These are phyloP conservation scores for Chiua virens DNA, from an alignment of 768 basidiomycete genomes.

Conservation along the genomic window DNA sequence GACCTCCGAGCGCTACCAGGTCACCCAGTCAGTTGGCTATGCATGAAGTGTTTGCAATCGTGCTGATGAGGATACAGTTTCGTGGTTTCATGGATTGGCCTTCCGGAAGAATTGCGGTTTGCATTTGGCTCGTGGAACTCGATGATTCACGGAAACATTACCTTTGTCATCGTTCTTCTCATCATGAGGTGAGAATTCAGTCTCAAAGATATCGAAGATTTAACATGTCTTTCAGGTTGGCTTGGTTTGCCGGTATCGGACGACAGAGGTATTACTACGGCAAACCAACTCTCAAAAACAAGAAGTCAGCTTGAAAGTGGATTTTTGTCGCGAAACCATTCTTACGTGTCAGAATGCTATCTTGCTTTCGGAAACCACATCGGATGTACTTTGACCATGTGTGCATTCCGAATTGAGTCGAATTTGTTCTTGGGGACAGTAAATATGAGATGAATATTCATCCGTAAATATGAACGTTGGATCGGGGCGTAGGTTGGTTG, in stretches of 20 bases:
- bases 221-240: constrained; percentile 36
- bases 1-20: constrained; percentile 33
- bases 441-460: too few relatives aligned
- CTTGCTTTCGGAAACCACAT: too few relatives aligned
- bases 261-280: constrained; percentile 46
- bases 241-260: constrained; percentile 57
- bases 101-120: constrained; percentile 57
- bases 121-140: constrained; percentile 59
- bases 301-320: constrained; percentile 13
- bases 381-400: too few relatives aligned
- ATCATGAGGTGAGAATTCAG: constrained; percentile 46
- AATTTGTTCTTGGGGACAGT: too few relatives aligned
- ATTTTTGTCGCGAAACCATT: too few relatives aligned
- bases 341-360: too few relatives aligned
- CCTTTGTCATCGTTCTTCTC: constrained; percentile 57
- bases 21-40: constrained; percentile 54
- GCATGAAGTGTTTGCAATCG: not conserved
- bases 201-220: not conserved
- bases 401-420: too few relatives aligned
- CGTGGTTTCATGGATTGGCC: constrained; percentile 50
- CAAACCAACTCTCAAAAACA: constrained; percentile 7
- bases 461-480: too few relatives aligned
- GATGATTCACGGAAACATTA: constrained; percentile 78
- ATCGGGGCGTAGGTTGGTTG: too few relatives aligned
- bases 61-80: constrained; percentile 44